phyloP scores from a whole-genome alignment of 768 basidiomycete species.

The Rubroboletus satanas region DNA sequence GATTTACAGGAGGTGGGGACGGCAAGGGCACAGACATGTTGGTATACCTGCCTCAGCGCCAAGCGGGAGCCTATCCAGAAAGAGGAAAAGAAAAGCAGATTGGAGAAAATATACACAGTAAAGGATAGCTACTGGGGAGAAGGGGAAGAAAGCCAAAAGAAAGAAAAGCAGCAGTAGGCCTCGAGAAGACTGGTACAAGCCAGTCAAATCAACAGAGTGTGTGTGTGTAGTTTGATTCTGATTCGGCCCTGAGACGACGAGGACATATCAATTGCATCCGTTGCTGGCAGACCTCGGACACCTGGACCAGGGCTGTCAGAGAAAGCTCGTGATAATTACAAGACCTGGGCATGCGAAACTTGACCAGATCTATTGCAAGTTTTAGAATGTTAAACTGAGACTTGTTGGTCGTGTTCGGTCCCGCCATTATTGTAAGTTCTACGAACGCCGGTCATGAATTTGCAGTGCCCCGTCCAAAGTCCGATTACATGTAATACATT shows the following conservation, averaged over 20 bases:
- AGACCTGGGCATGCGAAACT: not conserved
- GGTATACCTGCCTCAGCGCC: constrained; percentile 8
- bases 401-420: not conserved
- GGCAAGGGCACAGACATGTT: constrained; percentile 21
- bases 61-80: not conserved
- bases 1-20: constrained; percentile 15
- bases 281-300: constrained; percentile 14
- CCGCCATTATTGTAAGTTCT: not conserved
- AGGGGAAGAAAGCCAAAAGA: constrained; percentile 13
- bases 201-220: constrained; percentile 13
- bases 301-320: not conserved
- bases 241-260: constrained; percentile 7
- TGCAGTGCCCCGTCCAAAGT: not conserved
- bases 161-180: constrained; percentile 8
- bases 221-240: constrained; percentile 9
- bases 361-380: not conserved
- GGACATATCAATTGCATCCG: constrained; percentile 5
- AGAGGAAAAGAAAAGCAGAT: constrained; percentile 1
- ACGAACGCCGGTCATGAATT: not conserved
- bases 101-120: constrained; percentile 19
- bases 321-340: not conserved
- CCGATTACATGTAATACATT: not conserved
- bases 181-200: constrained; percentile 4
- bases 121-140: constrained; percentile 14
- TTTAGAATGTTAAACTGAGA: not conserved